Evolutionary conservation across 1,284 basidiomycete species (phyloP), one percentile per base, ranked within the genome.

Genomic region (Fomitopsis betulina): DNA sequence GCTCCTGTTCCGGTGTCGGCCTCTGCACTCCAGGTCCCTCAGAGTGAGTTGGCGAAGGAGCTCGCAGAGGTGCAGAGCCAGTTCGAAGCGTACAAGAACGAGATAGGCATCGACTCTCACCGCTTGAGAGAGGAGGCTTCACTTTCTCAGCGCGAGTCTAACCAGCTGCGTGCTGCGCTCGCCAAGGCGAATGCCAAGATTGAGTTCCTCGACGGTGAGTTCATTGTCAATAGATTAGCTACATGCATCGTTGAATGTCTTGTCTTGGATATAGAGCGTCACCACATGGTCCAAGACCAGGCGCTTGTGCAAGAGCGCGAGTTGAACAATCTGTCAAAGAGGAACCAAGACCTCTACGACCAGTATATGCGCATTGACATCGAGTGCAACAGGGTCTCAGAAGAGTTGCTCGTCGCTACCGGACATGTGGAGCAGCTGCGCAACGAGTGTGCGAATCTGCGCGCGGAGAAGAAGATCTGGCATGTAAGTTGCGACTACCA

Each of bases 391-490:
- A 79, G 86, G 54, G 77, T 84, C 50, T 76, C 83, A 10, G 86
- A 91, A 56, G 87, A 91, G 55, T 72, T 91, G 12, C 72, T 82
- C 39, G 72, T 78, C 21, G 78, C 85, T 2, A 84, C 82, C 58
- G 75, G 78, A 35, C 77, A 79, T 13, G 72, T 87, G 30, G 91
- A 94, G 59, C 85, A 89, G 58, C 75, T 93, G 39, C 85, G 92
- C 6, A 93, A 91, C 63, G 94, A 97, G 67, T 84, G 81, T 60
- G 89, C 92, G 1, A 94, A 91, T 66, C 80, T 96, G 33, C 84
- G 89, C 32, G 93, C 94, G 0, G 96, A 98, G 79, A 94, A 93
- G 78, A 89, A 88, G 66, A 90, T 95, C 43, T 94, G 90, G 89
- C 91, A 92, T 85, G 93, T 91, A 55, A 54, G 85, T 70, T 2